phyloP scores from a whole-genome alignment of 139 green algal genomes.

The Chlamydomonas eustigma region DNA sequence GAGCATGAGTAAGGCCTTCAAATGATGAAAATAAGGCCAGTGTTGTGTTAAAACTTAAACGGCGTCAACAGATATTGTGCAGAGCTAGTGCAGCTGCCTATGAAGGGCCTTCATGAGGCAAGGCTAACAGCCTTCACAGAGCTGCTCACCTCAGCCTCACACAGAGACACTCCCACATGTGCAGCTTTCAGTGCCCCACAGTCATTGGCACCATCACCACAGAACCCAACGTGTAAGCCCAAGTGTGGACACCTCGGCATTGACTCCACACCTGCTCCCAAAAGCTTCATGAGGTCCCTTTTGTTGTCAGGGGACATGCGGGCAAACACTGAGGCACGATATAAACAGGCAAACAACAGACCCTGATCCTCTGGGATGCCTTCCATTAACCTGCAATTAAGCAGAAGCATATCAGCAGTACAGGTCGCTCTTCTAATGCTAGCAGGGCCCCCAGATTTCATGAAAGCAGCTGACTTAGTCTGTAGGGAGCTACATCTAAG shows the following conservation, averaged over 20 bases:
- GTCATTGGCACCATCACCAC: slow-evolving; percentile 62
- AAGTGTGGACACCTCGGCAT: slow-evolving; percentile 24
- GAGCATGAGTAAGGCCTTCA: too few species aligned
- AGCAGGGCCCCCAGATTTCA: too few species aligned
- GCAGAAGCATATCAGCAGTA: too few species aligned
- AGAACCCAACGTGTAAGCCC: slow-evolving; percentile 59
- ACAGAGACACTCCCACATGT: slow-evolving; percentile 58
- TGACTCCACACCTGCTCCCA: slow-evolving; percentile 39
- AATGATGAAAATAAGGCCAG: too few species aligned
- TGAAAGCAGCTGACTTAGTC: too few species aligned
- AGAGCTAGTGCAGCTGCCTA: too few species aligned
- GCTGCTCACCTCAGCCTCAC: slow-evolving; percentile 48
- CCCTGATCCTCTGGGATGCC: background rate
- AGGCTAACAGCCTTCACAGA: too few species aligned
- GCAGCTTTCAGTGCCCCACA: slow-evolving; percentile 54
- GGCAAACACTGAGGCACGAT: slow-evolving; percentile 34
- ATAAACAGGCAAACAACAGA: slow-evolving; percentile 35
- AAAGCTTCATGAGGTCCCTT: slow-evolving; percentile 45
- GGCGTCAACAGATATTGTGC: too few species aligned
- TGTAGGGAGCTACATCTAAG: too few species aligned
- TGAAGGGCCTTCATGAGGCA: too few species aligned
- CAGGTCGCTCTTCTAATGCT: too few species aligned
- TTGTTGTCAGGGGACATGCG: slow-evolving; percentile 56
- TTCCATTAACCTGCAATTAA: background rate
- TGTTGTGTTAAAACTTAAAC: too few species aligned